Evolutionary conservation across 306 rosid genomes (phyloP).

Genomic region (Casuarina cunninghamiana): DNA sequence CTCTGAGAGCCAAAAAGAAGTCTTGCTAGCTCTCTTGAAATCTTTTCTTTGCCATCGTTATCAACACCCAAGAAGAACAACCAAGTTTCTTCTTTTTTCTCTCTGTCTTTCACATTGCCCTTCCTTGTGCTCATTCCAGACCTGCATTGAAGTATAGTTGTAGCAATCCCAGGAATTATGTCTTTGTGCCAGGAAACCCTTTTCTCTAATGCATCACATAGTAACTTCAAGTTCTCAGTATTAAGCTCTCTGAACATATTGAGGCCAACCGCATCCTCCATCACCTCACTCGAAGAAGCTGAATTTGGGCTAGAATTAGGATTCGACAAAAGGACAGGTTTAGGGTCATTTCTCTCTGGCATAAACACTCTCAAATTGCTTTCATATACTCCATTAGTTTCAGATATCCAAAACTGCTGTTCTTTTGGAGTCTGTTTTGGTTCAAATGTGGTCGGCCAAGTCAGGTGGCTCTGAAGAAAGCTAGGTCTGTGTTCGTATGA

Average conservation of each 20-base stretch:
- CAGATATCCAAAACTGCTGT: conserved; percentile 53
- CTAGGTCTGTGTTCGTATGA: conserved; percentile 27
- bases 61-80: conserved; percentile 56
- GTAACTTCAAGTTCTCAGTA: conserved; percentile 54
- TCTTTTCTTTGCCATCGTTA: conserved; percentile 54
- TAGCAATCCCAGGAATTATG: conserved; percentile 51
- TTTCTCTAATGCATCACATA: conserved; percentile 62
- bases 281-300: conserved; percentile 82
- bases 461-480: conserved; percentile 36
- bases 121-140: conserved; percentile 47
- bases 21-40: conserved; percentile 74
- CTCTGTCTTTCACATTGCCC: conserved; percentile 21
- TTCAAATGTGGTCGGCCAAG: conserved; percentile 42
- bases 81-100: conserved; percentile 61
- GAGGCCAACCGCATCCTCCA: conserved; percentile 54
- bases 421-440: conserved; percentile 56
- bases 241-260: conserved; percentile 57
- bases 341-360: conserved; percentile 44
- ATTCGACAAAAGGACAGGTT: conserved; percentile 83
- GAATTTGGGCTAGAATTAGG: conserved; percentile 93
- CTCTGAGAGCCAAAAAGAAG: conserved; percentile 66
- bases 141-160: conserved; percentile 61
- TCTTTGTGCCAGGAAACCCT: conserved; percentile 55
- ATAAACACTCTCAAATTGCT: conserved; percentile 52
- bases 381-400: conserved; percentile 36